phyloP scores from a whole-genome alignment of 2,329 filamentous ascomycete species.

The Ilyonectria robusta region DNA sequence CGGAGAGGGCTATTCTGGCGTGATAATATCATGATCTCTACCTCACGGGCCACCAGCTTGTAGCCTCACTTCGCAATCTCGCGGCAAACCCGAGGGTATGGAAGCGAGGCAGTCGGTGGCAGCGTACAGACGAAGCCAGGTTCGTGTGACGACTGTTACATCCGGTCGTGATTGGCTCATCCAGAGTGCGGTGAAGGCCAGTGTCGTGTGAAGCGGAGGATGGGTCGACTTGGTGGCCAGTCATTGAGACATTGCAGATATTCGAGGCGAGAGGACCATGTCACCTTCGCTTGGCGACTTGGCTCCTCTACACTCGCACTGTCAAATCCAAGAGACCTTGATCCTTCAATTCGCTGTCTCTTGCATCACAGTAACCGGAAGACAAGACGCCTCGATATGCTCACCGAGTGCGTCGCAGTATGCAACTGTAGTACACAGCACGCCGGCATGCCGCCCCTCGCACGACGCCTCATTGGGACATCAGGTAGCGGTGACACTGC shows the following conservation, averaged over 20 bases:
- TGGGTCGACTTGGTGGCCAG: neutral
- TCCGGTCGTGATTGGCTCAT: neutral
- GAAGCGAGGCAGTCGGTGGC: neutral
- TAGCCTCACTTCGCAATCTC: neutral
- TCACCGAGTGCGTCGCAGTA: neutral
- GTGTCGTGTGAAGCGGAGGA: neutral
- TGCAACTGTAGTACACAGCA: neutral
- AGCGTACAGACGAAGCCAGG: no score
- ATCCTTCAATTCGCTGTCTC: neutral
- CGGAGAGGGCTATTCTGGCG: neutral
- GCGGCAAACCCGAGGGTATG: neutral
- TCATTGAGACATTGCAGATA: neutral
- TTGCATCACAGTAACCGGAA: neutral
- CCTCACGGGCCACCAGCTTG: neutral
- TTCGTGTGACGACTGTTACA: neutral
- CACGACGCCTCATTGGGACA: neutral
- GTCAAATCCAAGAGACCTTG: neutral
- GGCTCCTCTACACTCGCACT: neutral
- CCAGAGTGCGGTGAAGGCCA: neutral
- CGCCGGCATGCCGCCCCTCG: constrained; percentile 11
- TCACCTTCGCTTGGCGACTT: neutral
- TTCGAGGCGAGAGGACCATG: neutral
- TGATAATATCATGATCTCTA: neutral
- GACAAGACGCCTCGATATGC: neutral
- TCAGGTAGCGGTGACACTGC: constrained; percentile 30